phyloP scores from a whole-genome alignment of 768 basidiomycete species.

The Termitomyces sp. region DNA sequence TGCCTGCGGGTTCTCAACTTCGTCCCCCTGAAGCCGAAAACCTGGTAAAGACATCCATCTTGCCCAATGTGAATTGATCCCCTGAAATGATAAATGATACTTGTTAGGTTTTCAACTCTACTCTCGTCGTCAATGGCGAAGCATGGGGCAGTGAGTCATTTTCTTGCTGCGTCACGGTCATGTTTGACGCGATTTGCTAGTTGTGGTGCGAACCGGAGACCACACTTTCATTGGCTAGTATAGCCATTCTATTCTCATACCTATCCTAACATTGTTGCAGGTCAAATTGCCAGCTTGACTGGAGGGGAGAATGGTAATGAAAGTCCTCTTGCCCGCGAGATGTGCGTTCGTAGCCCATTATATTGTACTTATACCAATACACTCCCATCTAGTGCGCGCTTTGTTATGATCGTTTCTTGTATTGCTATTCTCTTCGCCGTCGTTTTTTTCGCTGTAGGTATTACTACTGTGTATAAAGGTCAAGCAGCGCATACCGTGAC shows the following conservation, averaged over 20 bases:
- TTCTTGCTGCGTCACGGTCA: not conserved
- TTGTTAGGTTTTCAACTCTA: constrained; percentile 64
- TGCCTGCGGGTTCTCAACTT: constrained; percentile 40
- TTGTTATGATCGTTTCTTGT: constrained; percentile 58
- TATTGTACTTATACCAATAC: constrained; percentile 45
- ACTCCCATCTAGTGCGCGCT: constrained; percentile 39
- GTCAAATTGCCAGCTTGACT: constrained; percentile 67
- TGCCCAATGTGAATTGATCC: not conserved
- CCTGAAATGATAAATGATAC: not conserved
- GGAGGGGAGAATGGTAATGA: constrained; percentile 62
- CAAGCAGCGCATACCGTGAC: constrained; percentile 58
- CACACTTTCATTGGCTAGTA: constrained; percentile 57
- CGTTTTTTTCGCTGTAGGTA: constrained; percentile 64
- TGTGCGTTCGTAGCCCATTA: constrained; percentile 35
- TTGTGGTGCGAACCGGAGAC: constrained; percentile 66
- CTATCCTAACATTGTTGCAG: constrained; percentile 24
- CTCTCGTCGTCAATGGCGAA: constrained; percentile 69
- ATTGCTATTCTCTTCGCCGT: constrained; percentile 62
- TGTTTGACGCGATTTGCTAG: constrained; percentile 26
- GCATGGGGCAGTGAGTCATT: constrained; percentile 55
- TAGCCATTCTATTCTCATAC: not conserved
- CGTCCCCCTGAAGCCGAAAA: constrained; percentile 67
- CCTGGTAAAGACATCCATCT: constrained; percentile 34
- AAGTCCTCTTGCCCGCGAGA: constrained; percentile 65
- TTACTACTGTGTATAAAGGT: constrained; percentile 64